These are phyloP conservation scores for Coemansia nantahalensis DNA, from an alignment of 192 early-diverging fungal species.

Conservation along the genomic window DNA sequence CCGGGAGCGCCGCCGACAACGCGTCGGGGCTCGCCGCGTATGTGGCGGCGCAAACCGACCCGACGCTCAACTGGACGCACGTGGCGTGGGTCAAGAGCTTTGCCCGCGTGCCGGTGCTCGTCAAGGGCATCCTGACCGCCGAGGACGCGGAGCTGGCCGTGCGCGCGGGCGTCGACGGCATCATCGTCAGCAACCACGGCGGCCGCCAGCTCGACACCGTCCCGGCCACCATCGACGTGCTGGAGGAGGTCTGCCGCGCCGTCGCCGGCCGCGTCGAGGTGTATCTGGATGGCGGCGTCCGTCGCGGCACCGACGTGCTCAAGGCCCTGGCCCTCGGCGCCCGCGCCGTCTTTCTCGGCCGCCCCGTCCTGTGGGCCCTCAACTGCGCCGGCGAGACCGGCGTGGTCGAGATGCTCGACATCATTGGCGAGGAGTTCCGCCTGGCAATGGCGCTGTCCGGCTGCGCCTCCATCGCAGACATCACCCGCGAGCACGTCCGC, in stretches of 20 bases:
- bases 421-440: conserved; percentile 83
- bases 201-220: conserved; percentile 89
- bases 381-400: conserved; percentile 83
- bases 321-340: conserved; percentile 96
- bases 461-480: conserved; percentile 23
- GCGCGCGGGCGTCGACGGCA: conserved; percentile 69
- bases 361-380: conserved; percentile 69
- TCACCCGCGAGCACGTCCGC: conserved; percentile 28
- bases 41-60: conserved; percentile 59
- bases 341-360: conserved; percentile 62
- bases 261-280: conserved; percentile 67
- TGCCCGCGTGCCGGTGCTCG: conserved; percentile 74
- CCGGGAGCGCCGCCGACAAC: conserved; percentile 9
- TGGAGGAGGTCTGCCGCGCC: conserved; percentile 77
- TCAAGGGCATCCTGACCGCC: conserved; percentile 90
- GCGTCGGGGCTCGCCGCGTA: conserved; percentile 44
- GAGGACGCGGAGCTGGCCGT: conserved; percentile 88
- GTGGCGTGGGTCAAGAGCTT: conserved; percentile 80
- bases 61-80: conserved; percentile 75
- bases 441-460: conserved; percentile 79
- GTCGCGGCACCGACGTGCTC: conserved; percentile 89
- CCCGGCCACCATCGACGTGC: conserved; percentile 76
- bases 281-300: conserved; percentile 90
- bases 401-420: conserved; percentile 74
- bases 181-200: conserved; percentile 94